Conservation (phyloP, 2,329 filamentous ascomycete genomes). For the Phialophora tarda region DNA sequence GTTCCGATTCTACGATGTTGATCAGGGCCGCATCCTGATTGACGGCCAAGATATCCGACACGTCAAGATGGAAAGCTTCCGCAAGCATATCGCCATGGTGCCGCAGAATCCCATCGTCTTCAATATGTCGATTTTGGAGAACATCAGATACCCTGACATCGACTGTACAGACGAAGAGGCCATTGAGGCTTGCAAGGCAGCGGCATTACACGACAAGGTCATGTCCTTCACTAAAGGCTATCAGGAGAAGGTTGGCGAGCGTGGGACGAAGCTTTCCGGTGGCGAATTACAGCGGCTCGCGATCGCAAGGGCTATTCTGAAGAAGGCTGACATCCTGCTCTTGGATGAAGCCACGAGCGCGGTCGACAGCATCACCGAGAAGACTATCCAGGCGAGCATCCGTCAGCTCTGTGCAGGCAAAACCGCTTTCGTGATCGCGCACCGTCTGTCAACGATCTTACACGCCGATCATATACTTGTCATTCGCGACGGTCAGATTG, state of each 20-base stretch:
- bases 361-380: constrained; percentile 55
- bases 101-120: constrained; percentile 70
- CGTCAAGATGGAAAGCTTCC: constrained; percentile 63
- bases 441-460: constrained; percentile 48
- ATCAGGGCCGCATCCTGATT: constrained; percentile 55
- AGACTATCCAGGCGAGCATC: constrained; percentile 55
- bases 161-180: constrained; percentile 67
- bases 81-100: constrained; percentile 66
- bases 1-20: constrained; percentile 61
- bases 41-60: constrained; percentile 64
- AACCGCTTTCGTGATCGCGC: constrained; percentile 61
- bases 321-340: constrained; percentile 51
- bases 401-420: constrained; percentile 53
- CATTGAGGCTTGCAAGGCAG: constrained; percentile 64
- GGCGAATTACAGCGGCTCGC: constrained; percentile 60
- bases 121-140: constrained; percentile 68
- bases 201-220: constrained; percentile 70
- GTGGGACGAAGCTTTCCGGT: constrained; percentile 57
- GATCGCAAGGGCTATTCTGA: constrained; percentile 55
- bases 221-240: constrained; percentile 62
- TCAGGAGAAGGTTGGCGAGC: constrained; percentile 55
- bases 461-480: constrained; percentile 70
- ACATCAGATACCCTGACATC: constrained; percentile 67
- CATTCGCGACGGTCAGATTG: constrained; percentile 65
- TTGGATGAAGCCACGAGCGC: constrained; percentile 61